A percentile compares a stretch with the other conserved stretches of the same genome.
These are phyloP conservation scores for Mariannaea sp. DNA, from an alignment of 2,329 filamentous ascomycete species.

Conservation along the genomic window DNA sequence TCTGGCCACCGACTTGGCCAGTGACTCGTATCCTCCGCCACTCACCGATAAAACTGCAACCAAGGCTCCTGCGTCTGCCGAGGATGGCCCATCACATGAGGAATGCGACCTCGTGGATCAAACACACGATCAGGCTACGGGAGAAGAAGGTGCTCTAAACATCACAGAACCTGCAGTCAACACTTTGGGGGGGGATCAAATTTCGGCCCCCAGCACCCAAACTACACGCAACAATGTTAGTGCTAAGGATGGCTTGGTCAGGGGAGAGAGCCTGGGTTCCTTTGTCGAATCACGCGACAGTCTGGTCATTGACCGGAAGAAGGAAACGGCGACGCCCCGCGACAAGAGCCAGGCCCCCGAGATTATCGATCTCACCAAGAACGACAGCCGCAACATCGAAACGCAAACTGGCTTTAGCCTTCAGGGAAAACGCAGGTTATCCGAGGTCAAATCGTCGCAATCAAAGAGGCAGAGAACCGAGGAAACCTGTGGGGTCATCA, in stretches of 20 bases:
- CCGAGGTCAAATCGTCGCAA: neutral
- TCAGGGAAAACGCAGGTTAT: neutral
- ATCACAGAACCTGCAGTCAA: neutral
- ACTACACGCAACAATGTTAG: neutral
- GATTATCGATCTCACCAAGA: neutral
- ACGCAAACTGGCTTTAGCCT: neutral
- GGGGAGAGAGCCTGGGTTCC: too few relatives aligned
- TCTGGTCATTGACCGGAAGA: too few relatives aligned
- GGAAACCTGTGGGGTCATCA: neutral
- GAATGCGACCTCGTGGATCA: neutral
- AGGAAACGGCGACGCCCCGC: too few relatives aligned
- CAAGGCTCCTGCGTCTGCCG: neutral
- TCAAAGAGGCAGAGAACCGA: neutral
- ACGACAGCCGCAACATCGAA: neutral
- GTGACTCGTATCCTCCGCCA: neutral
- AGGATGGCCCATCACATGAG: neutral
- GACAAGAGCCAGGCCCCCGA: neutral
- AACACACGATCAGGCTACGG: neutral
- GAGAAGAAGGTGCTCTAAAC: neutral
- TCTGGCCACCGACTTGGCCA: neutral
- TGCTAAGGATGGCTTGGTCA: neutral
- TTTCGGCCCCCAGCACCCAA: neutral
- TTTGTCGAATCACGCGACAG: too few relatives aligned
- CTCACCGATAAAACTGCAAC: neutral
- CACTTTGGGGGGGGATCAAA: neutral